Evolutionary conservation across 1,284 basidiomycete genomes (phyloP), one percentile per base, ranked within the genome.

Genomic region (Baeospora myosura): DNA sequence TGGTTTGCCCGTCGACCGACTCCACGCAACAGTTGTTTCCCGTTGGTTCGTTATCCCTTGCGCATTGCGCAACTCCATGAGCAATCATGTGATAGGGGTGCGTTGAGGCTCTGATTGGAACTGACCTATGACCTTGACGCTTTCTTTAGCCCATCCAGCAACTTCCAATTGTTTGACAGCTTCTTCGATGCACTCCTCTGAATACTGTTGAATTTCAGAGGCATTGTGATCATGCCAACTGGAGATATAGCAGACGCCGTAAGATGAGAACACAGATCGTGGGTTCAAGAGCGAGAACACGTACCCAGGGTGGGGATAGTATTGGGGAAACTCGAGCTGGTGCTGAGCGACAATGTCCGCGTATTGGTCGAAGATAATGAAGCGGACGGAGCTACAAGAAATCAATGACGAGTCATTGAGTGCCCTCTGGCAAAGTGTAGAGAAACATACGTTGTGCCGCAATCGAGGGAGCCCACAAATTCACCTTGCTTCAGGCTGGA

Each of bases 141-240:
- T 88, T 41, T 78, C 72, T 54, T 78, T 78, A 10, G 75, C 66
- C 75, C 81, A 89, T 2, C 92, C 89, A 14, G 72, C 68, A 38
- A 67, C 69, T 57, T 93, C 87, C 49, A 98, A 72, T 47, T 78
- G 70, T 53, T 78, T 72, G 41, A 86, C 72, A 4, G 89, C 82
- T 44, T 78, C 72, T 38, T 76, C 73, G 50, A 98, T 88, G 63
- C 90, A 94, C 43, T 71, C 66, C 42, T 90, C 77, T 49, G 89
- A 85, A 45, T 82, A 76, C 44, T 78, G 68, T 51, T 88, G 78
- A 53, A 98, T 88, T 58, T 94, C 91, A 37, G 76, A 68, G 1
- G 91, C 79, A 58, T 96, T 86, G 62, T 98, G 96, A 52, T 95
- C 93, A 61, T 98, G 95, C 95, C 95, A 98, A 50, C 81, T 89